A percentile compares a stretch with the other conserved stretches of the same genome.
Evolutionary conservation across 2,329 filamentous ascomycete genomes (phyloP).

Genomic region (Penicillium sp.): DNA sequence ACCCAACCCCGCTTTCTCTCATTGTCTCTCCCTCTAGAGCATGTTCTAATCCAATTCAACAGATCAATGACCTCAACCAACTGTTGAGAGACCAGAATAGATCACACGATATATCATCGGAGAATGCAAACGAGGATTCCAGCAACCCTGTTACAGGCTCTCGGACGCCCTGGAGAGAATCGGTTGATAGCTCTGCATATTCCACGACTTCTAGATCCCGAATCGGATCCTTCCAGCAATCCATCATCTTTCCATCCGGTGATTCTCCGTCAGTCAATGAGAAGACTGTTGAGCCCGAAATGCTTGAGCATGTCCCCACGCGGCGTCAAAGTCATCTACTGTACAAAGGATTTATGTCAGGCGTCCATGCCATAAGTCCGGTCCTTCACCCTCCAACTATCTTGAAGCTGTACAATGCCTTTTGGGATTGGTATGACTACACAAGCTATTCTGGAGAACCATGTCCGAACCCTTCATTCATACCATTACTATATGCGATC

Average conservation of each 20-base stretch:
- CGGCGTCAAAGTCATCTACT: conserved; percentile 52
- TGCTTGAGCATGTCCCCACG: conserved; percentile 48
- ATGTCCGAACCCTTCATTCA: conserved; percentile 47
- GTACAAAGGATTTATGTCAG: conserved; percentile 53
- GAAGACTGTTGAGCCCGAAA: conserved; percentile 42
- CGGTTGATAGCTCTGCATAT: conserved; percentile 20
- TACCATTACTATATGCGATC: conserved; percentile 51
- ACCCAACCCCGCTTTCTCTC: not conserved
- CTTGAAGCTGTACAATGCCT: conserved; percentile 46
- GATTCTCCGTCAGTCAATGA: conserved; percentile 41
- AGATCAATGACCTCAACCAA: conserved; percentile 52
- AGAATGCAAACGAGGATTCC: conserved; percentile 30
- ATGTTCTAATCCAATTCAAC: not conserved
- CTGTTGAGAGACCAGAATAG: conserved; percentile 47
- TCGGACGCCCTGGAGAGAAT: conserved; percentile 27
- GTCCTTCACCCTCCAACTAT: conserved; percentile 50
- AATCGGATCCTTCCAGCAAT: conserved; percentile 40
- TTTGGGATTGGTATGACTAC: conserved; percentile 53
- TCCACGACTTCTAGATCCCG: conserved; percentile 24
- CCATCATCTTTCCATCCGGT: conserved; percentile 43
- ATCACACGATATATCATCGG: conserved; percentile 35
- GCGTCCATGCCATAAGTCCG: conserved; percentile 51
- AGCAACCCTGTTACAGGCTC: conserved; percentile 24
- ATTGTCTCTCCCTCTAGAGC: not conserved
- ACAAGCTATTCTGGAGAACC: conserved; percentile 41